Base-by-base conservation (phyloP, 352 stramenopile genomes). In the Globisporangium megalacanthum region DNA sequence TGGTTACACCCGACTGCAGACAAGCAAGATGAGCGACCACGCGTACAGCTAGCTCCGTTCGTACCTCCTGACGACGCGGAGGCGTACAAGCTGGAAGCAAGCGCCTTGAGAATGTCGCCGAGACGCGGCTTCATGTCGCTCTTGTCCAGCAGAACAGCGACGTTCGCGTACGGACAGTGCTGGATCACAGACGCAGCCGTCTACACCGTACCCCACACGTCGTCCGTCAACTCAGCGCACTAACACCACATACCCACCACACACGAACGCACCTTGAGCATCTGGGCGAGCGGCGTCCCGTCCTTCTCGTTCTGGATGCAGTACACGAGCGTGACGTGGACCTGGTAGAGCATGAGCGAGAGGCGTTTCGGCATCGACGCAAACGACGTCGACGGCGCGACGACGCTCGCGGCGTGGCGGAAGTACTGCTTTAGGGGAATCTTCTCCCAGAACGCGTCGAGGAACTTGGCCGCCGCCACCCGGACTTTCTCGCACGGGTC, bases 361-460 rank as follows among this genome's bases (percentile, higher is more conserved):
- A 92, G 83, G 0, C 83, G 76, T 51, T 90, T 90, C 14, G 83
- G 82, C 76, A 89, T 90, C 8, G 79, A 92, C n/a, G 85, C 79
- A 62, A 95, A 93, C 35, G 85, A 83, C 44, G 73, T 85, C 2
- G 83, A 78, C 13, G 85, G 73, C 5, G 69, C 70, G 31, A 74
- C 68, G 39, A 69, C 60, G 44, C 63, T 80, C 4, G 68, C 78
- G 17, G 67, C 57, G 48, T 81, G 77, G 29, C 83, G 77, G 47
- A 93, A 91, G 59, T 89, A 93, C 56, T 88, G 69, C 67, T 90
- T 90, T 25, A 93, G 46, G 19, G 83, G 83, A 31, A 93, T 86
- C 58, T 90, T 83, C 44, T 89, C 79, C 81, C 83, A 93, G 45
- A 92, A 81, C 10, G 66, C 63, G n/a, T 95, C 85, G 42, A 95